Evolutionary conservation across 306 rosid genomes (phyloP).

Genomic region (Vachellia collinsii): DNA sequence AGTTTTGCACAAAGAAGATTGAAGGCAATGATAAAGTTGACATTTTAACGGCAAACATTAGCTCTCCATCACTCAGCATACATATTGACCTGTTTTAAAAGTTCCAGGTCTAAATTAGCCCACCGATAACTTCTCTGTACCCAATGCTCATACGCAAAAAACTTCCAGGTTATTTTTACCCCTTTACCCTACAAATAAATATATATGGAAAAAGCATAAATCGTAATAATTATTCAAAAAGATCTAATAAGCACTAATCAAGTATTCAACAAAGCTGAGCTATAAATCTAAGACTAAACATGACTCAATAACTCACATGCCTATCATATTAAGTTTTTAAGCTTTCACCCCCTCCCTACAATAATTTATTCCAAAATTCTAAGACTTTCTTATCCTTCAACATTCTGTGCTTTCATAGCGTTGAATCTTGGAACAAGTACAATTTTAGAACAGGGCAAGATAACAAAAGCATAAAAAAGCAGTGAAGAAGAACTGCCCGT

Average conservation of each 20-base stretch:
- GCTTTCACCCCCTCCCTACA: not conserved
- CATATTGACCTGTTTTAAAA: too few species aligned
- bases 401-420: not conserved
- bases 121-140: too few species aligned
- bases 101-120: too few species aligned
- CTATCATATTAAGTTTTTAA: not conserved
- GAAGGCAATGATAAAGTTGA: too few species aligned
- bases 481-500: not conserved
- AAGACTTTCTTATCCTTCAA: not conserved
- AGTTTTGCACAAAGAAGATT: too few species aligned
- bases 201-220: not conserved
- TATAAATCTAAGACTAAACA: not conserved
- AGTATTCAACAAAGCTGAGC: not conserved
- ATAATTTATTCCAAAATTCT: not conserved
- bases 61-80: too few species aligned
- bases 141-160: too few species aligned
- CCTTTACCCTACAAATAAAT: not conserved
- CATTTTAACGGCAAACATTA: too few species aligned
- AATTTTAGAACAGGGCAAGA: not conserved
- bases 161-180: too few species aligned
- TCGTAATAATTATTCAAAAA: not conserved
- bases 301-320: not conserved
- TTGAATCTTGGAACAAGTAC: not conserved
- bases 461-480: not conserved
- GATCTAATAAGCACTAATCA: not conserved